phyloP scores from a whole-genome alignment of 139 green algal species.

The Deuterostichococcus epilithicus region DNA sequence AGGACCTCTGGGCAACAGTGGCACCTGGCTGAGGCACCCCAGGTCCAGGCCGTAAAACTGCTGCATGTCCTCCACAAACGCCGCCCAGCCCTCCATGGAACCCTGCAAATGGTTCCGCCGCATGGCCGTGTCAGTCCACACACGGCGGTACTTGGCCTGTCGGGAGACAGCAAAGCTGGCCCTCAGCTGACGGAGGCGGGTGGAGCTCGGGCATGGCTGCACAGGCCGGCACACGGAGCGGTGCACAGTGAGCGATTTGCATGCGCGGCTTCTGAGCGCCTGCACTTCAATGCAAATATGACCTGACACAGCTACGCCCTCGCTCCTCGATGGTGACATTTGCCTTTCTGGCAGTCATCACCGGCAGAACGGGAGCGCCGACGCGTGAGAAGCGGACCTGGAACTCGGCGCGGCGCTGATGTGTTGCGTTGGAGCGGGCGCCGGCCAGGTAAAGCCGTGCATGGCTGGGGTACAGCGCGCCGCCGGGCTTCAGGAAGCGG shows the following conservation, averaged over 20 bases:
- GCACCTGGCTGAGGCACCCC: slow-evolving; percentile 51
- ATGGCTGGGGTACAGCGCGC: slow-evolving; percentile 90
- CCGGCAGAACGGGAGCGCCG: no score
- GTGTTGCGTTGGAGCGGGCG: slow-evolving; percentile 52
- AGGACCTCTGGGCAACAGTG: no score
- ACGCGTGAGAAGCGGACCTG: slow-evolving; percentile 47
- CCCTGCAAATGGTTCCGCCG: slow-evolving; percentile 52
- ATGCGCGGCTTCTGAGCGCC: background rate
- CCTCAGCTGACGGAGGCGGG: no score
- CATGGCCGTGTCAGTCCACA: no score
- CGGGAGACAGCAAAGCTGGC: no score
- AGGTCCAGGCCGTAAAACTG: slow-evolving; percentile 80
- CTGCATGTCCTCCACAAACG: slow-evolving; percentile 81
- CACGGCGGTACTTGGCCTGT: no score
- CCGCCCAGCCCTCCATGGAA: slow-evolving; percentile 79
- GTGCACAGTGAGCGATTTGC: no score
- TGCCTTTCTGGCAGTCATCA: no score
- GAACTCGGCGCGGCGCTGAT: slow-evolving; percentile 50
- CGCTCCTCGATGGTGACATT: no score
- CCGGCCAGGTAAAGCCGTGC: slow-evolving; percentile 85
- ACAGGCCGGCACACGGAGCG: no score
- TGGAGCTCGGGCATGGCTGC: no score
- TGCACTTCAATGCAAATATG: background rate
- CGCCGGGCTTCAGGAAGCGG: slow-evolving; percentile 87
- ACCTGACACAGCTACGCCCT: background rate